These are phyloP conservation scores for Psilocybe subaeruginosa DNA, from an alignment of 768 basidiomycete species.

Conservation along the genomic window DNA sequence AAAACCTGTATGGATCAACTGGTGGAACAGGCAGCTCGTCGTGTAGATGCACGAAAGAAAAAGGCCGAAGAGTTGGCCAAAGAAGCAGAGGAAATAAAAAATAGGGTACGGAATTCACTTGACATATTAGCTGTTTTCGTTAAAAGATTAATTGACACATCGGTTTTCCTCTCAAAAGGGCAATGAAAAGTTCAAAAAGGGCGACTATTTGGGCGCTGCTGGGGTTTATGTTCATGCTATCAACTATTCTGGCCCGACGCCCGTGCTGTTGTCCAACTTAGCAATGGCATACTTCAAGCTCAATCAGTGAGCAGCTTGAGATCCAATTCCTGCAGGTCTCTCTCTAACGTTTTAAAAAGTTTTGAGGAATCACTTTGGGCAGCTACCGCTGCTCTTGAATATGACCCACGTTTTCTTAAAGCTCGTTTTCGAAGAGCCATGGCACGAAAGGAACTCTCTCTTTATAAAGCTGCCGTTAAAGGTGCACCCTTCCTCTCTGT, in stretches of 20 bases:
- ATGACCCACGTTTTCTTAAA: slow-evolving; percentile 36
- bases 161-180: slow-evolving; percentile 25
- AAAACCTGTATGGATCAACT: background rate
- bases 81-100: slow-evolving; percentile 1
- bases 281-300: slow-evolving; percentile 39
- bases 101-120: background rate
- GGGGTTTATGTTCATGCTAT: slow-evolving; percentile 30
- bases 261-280: slow-evolving; percentile 38
- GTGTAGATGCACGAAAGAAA: background rate
- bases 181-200: slow-evolving; percentile 32
- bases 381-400: slow-evolving; percentile 33
- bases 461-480: slow-evolving; percentile 28
- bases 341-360: slow-evolving; percentile 19
- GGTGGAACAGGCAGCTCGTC: background rate
- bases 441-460: slow-evolving; percentile 31
- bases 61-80: background rate
- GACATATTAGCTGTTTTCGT: background rate
- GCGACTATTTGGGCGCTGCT: slow-evolving; percentile 32
- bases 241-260: slow-evolving; percentile 28
- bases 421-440: slow-evolving; percentile 42
- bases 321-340: background rate
- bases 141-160: background rate
- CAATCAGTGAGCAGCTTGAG: slow-evolving; percentile 23
- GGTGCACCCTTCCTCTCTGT: slow-evolving; percentile 21
- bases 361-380: slow-evolving; percentile 36